Base-by-base conservation (phyloP, 2,329 filamentous ascomycete genomes). In the Bimuria novae-zelandiae region DNA sequence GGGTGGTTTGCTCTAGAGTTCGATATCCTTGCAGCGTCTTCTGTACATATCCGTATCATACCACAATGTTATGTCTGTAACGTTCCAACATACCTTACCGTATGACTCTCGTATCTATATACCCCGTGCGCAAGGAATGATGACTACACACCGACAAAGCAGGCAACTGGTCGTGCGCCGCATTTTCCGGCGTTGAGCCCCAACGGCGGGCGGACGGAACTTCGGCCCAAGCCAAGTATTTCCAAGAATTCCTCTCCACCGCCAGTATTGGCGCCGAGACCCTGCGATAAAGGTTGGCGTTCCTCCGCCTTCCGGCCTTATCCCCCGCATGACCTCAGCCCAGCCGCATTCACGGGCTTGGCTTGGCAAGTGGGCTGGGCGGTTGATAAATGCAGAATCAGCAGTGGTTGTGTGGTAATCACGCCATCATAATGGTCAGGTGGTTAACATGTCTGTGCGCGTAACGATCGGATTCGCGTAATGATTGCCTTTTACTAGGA, bases 221-320 rank as follows among this genome's bases (percentile, higher is more conserved):
- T 36, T 39, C 44, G 44, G 44, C 44, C n/a, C n/a, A n/a, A n/a
- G n/a, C n/a, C n/a, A n/a, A 47, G 5, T 6, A 16, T 16, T 7
- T 22, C 44, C 44, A 46, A 46, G 43, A 32, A 35, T 19, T 32
- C 43, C 43, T 19, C 43, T 36, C 43, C 43, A 30, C 43, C 30
- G 27, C 3, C 43, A n/a, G n/a, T n/a, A n/a, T 46, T 46, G 43
- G 43, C 43, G 11, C 43, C 30, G 36, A 46, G 43, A 21, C 30
- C 21, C 19, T 30, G 43, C 30, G 12, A 17, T 11, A 17, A 10
- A n/a, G n/a, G n/a, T n/a, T 3, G 43, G 43, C 43, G 43, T 10
- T 11, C 29, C 41, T 12, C 27, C 29, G 7, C 4, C 16, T 6
- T 16, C n/a, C n/a, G 6, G 3, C 35, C 17, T 21, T 39, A 4